A percentile compares a stretch with the other conserved stretches of the same genome.
phyloP scores from a whole-genome alignment of 2,329 filamentous ascomycete genomes.

The Ascochyta viciae-villosae region DNA sequence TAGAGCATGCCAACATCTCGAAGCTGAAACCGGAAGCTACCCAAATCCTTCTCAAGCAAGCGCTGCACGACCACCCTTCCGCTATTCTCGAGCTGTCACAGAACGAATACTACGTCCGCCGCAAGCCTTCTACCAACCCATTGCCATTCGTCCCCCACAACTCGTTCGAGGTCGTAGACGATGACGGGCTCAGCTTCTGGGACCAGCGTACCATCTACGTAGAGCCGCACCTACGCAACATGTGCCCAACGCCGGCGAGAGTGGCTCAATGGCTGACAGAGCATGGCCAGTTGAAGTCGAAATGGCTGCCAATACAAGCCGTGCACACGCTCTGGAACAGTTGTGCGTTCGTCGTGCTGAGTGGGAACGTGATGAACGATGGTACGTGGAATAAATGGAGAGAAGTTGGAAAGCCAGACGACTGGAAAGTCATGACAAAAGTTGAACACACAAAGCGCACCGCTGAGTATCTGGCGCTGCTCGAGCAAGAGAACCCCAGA shows the following conservation, averaged over 20 bases:
- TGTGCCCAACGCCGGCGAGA: constrained; percentile 41
- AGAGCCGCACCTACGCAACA: constrained; percentile 42
- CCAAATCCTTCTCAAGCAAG: constrained; percentile 37
- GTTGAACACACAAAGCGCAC: constrained; percentile 43
- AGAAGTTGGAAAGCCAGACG: constrained; percentile 31
- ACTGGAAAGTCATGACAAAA: constrained; percentile 48
- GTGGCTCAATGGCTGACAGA: constrained; percentile 42
- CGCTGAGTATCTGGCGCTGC: constrained; percentile 38
- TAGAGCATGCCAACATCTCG: constrained; percentile 38
- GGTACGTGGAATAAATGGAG: constrained; percentile 43
- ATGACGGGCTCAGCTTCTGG: constrained; percentile 44
- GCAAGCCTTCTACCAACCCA: constrained; percentile 39
- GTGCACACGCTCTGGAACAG: constrained; percentile 41
- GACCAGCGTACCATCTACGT: constrained; percentile 48
- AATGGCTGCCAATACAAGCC: constrained; percentile 47
- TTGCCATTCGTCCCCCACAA: constrained; percentile 37
- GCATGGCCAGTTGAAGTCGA: constrained; percentile 36
- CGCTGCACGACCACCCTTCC: constrained; percentile 30
- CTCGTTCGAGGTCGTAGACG: constrained; percentile 34
- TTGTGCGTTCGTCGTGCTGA: constrained; percentile 46
- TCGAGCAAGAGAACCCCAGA: constrained; percentile 30
- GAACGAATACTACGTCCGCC: constrained; percentile 41
- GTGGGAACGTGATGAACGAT: constrained; percentile 41
- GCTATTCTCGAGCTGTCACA: constrained; percentile 31
- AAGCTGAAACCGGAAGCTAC: constrained; percentile 43